Evolutionary conservation across 371 early-diverging fungal species (phyloP), one percentile per base, ranked within the genome.

Genomic region (Mortierella sp.): DNA sequence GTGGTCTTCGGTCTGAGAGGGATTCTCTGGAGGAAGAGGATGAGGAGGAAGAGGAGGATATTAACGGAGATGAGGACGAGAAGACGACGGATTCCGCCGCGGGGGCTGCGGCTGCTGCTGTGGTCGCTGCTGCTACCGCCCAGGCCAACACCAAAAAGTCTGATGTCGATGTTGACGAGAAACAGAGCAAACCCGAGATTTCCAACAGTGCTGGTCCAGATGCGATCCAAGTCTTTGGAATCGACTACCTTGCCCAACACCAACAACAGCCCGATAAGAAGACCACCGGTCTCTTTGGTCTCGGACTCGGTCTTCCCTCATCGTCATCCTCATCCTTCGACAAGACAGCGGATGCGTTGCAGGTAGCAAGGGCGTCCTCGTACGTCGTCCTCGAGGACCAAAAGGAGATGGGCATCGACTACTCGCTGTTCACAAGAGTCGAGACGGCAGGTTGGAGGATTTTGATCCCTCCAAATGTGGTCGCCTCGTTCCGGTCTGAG

Each of bases 401-500:
- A 65, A 80, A 80, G 70, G 81, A 84, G 35, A n/a, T 80, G 51
- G 84, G 84, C 2, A 72, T 83, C 38, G 85, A 84, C 35, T 84
- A 81, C 48, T 84, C 85, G 24, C 43, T 73, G 35, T 84, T 84
- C 56, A 84, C 85, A 3, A 68, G 85, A 6, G 85, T 84, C 4
- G 85, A 84, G 74, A 84, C 85, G 1, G 81, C 85, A 3, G 76
- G 74, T 8, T 81, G 85, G 85, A 75, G 85, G 41, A 84, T 84
- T 56, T 48, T 81, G 71, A 84, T 84, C 70, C 85, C 81, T 0
- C 85, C 81, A 0, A 81, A 78, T 56, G 85, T 84, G 18, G 55
- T 46, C 49, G 85, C 85, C 6, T 78, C 81, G 10, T 84, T 84
- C 43, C 74, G 70, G 11, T 84, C 81, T 4, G 85, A 84, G 38